Evolutionary conservation across 2,329 filamentous ascomycete genomes (phyloP), one percentile per base, ranked within the genome.

Genomic region (Thelonectria olida): DNA sequence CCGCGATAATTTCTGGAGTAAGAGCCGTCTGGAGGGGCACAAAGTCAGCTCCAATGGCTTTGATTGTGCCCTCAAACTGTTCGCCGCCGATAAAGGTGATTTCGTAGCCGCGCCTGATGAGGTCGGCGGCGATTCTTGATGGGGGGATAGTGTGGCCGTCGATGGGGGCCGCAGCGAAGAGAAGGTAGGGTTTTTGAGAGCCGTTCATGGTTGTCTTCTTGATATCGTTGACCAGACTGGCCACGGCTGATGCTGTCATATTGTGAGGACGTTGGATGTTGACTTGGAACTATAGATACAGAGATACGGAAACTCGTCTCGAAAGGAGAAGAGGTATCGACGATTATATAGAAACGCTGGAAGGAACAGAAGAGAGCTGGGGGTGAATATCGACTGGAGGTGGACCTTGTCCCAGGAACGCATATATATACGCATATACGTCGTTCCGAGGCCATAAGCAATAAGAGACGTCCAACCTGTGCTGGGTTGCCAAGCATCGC

Each of bases 11-110:
- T 31, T 74, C 66, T 13, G 53, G 61, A 2, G 44, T 64, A 3
- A 66, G 7, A 15, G 65, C 28, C 5, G 39, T 6, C 1, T 64
- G 48, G 2, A 69, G 45, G 1, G 51, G 19, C 20, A 80, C 67
- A 59, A 78, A 81, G 2, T 69, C 72, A 9, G 78, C 78, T 1
- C 81, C 81, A 3, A 75, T 74, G 2, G 68, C 68, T 51, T 75
- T 74, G 50, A 81, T 71, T 8, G 71, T 58, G 2, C 70, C 61
- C 45, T 78, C 68, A 65, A 78, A 82, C 7, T 74, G 63, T 0
- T 70, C 66, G 2, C 77, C 78, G 6, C 74, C 74, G 17, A 84
- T 74, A 63, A 82, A 79, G 2, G 76, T 80, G 3, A 81, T 70
- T 8, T 77, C 70, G 57, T 80, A 83, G 4, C 80, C 81, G 6